phyloP scores from a whole-genome alignment of 164 flowering plant species.

The Aristolochia fimbriata region DNA sequence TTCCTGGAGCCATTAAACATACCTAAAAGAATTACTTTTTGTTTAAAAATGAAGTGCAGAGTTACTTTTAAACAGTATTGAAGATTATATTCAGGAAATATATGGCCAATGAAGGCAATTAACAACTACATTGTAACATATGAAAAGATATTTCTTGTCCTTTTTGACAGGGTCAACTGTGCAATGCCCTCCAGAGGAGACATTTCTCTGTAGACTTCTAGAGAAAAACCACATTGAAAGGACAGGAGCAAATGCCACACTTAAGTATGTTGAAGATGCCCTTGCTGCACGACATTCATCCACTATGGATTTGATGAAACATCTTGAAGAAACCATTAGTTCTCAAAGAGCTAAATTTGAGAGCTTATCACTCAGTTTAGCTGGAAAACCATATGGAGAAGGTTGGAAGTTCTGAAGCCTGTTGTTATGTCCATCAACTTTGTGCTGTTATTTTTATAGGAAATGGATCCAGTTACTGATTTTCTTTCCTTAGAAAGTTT shows the following conservation, averaged over 20 bases:
- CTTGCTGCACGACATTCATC: conserved; percentile 59
- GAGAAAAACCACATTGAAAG: conserved; percentile 27
- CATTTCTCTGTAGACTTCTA: conserved; percentile 73
- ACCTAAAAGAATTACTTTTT: no score
- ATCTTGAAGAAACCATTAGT: conserved; percentile 42
- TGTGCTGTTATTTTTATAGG: not conserved
- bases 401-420: conserved; percentile 33
- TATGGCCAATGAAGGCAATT: not conserved
- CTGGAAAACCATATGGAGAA: conserved; percentile 56
- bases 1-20: no score
- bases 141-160: not conserved
- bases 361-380: conserved; percentile 28
- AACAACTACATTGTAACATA: not conserved
- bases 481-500: not conserved
- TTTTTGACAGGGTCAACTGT: conserved; percentile 45
- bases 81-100: not conserved
- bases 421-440: not conserved
- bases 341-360: conserved; percentile 43
- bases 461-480: not conserved
- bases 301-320: conserved; percentile 48
- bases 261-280: conserved; percentile 46
- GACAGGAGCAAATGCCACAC: conserved; percentile 19
- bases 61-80: no score
- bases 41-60: no score
- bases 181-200: conserved; percentile 67